A percentile compares a stretch with the other conserved stretches of the same genome.
These are phyloP conservation scores for Populus hybrid DNA, from an alignment of 441 rosid species.

Conservation along the genomic window DNA sequence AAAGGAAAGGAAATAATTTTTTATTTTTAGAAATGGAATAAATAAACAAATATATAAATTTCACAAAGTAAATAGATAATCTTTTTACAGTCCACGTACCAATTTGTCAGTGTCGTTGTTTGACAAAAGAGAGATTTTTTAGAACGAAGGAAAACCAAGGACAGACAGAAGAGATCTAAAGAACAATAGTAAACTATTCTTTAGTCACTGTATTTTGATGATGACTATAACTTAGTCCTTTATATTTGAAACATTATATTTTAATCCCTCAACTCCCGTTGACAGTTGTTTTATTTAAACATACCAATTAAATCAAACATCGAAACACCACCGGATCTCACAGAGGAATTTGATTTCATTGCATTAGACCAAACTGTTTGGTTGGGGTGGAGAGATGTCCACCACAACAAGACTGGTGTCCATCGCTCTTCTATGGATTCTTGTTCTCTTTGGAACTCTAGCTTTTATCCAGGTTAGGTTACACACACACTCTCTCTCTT, in stretches of 20 bases:
- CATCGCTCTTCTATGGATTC: slow-evolving; percentile 54
- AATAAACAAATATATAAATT: not conserved
- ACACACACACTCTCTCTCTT: not conserved
- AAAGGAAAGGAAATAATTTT: no score
- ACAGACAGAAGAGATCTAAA: no score
- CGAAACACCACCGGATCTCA: not conserved
- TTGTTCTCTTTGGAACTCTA: slow-evolving; percentile 60
- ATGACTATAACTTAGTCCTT: not conserved
- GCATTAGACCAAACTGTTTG: not conserved
- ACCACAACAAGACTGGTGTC: slow-evolving; percentile 49
- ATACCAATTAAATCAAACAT: not conserved
- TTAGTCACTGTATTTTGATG: not conserved
- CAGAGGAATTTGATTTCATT: not conserved
- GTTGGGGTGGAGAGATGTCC: slow-evolving; percentile 36
- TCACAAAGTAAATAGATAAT: not conserved
- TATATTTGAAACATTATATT: not conserved
- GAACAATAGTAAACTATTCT: no score
- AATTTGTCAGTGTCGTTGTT: not conserved
- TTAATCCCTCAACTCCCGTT: not conserved
- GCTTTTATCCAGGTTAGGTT: slow-evolving; percentile 64
- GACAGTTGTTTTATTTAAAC: not conserved
- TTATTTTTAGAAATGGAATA: not conserved
- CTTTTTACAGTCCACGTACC: not conserved
- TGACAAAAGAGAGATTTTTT: no score
- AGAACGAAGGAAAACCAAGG: no score